Conservation (phyloP, 2,329 filamentous ascomycete genomes). For the Sporothrix euskadiensis region DNA sequence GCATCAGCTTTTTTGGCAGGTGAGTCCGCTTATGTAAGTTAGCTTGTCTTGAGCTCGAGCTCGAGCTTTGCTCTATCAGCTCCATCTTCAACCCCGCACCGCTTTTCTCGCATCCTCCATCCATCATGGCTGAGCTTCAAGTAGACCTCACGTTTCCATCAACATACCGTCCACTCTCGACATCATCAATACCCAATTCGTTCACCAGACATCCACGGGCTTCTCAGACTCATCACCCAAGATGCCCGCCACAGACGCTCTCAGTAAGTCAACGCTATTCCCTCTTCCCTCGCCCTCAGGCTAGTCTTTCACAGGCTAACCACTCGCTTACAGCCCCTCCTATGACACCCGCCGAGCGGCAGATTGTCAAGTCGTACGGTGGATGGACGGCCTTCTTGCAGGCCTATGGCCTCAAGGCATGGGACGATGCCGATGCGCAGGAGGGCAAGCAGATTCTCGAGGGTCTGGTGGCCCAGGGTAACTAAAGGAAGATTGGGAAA, state of each 20-base stretch:
- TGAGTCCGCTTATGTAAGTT: too few relatives aligned
- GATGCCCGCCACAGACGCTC: slow-evolving; percentile 9
- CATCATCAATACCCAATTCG: too few relatives aligned
- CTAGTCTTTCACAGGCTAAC: not conserved
- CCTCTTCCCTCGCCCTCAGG: not conserved
- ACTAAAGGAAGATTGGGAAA: not conserved
- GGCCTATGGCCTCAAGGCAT: slow-evolving; percentile 22
- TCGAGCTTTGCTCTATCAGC: too few relatives aligned
- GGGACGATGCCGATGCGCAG: slow-evolving; percentile 6
- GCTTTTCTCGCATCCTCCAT: too few relatives aligned
- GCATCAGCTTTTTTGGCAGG: too few relatives aligned
- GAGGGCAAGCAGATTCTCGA: slow-evolving; percentile 19
- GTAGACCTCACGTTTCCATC: too few relatives aligned
- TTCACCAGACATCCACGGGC: too few relatives aligned
- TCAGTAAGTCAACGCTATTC: not conserved
- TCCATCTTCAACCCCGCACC: too few relatives aligned
- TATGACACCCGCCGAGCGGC: slow-evolving; percentile 13
- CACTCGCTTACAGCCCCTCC: slow-evolving; percentile 5
- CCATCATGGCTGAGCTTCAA: too few relatives aligned
- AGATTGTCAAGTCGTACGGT: slow-evolving; percentile 22
- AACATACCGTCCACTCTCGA: not conserved
- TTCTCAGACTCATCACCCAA: not conserved
- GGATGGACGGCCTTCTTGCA: slow-evolving; percentile 25
- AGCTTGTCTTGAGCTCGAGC: too few relatives aligned
- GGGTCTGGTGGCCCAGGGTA: not conserved